phyloP scores from a whole-genome alignment of 2,329 filamentous ascomycete genomes.

The Cladosporium cucumerinum region DNA sequence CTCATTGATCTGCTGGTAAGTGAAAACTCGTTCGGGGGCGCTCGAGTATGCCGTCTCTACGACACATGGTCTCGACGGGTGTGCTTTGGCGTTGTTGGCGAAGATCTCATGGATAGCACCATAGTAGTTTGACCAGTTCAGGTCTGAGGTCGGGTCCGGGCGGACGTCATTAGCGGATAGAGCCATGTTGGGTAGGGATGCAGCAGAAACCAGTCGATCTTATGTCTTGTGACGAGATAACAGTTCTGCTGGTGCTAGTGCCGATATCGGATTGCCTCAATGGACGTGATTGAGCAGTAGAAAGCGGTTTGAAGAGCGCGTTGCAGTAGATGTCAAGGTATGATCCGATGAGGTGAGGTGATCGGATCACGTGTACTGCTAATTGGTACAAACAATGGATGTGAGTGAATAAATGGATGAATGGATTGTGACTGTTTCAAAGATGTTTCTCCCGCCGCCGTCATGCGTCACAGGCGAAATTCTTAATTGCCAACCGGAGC shows the following conservation, averaged over 20 bases:
- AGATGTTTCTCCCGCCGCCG: background rate
- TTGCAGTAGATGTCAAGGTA: background rate
- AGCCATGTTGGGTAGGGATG: conserved; percentile 26
- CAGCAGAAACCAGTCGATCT: conserved; percentile 6
- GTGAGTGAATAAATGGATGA: background rate
- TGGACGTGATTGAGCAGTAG: background rate
- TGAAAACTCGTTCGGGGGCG: conserved; percentile 56
- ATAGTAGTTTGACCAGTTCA: conserved; percentile 64
- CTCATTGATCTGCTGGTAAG: conserved; percentile 82
- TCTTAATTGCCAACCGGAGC: conserved; percentile 4
- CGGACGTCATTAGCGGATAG: conserved; percentile 30
- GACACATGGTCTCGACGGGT: conserved; percentile 67
- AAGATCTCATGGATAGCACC: conserved; percentile 72
- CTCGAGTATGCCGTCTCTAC: conserved; percentile 59
- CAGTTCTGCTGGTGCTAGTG: conserved; percentile 5
- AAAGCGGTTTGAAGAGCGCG: background rate
- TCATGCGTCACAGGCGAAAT: conserved; percentile 7
- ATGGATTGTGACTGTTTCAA: background rate
- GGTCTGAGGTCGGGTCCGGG: conserved; percentile 65
- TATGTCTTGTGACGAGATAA: conserved; percentile 13
- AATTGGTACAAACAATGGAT: background rate
- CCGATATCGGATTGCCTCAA: conserved; percentile 16
- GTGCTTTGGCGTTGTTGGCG: conserved; percentile 59
- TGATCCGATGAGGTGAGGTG: background rate
- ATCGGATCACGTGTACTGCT: background rate